Evolutionary conservation across 1,284 basidiomycete species (phyloP).

Genomic region (Puccinia horiana): DNA sequence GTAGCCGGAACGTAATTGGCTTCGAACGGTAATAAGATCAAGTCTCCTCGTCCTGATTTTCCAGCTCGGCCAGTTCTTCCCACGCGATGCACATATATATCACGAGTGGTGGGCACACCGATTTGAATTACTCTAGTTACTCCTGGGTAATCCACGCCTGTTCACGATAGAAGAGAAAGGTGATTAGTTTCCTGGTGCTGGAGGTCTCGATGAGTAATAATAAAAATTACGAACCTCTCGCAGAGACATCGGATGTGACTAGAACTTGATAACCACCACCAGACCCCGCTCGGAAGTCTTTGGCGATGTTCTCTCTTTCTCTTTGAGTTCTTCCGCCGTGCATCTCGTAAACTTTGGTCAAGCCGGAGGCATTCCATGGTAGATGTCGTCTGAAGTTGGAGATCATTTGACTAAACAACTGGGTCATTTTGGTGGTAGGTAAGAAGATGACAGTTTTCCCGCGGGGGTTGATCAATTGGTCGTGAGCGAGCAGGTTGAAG

Average conservation of each 20-base stretch:
- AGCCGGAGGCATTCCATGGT: slow-evolving; percentile 60
- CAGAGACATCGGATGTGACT: slow-evolving; percentile 62
- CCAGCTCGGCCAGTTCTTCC: slow-evolving; percentile 83
- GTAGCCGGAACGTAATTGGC: slow-evolving; percentile 69
- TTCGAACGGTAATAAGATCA: slow-evolving; percentile 84
- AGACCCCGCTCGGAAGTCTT: slow-evolving; percentile 69
- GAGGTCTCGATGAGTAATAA: not conserved
- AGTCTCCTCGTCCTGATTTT: slow-evolving; percentile 74
- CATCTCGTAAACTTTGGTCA: slow-evolving; percentile 74
- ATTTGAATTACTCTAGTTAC: slow-evolving; percentile 93
- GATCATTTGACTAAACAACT: slow-evolving; percentile 71
- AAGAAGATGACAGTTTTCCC: slow-evolving; percentile 85
- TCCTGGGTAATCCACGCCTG: slow-evolving; percentile 64
- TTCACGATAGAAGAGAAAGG: not conserved
- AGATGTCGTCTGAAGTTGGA: slow-evolving; percentile 57
- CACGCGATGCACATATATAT: slow-evolving; percentile 88
- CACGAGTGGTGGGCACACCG: slow-evolving; percentile 71
- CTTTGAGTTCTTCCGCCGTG: slow-evolving; percentile 78
- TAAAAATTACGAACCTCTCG: slow-evolving; percentile 54
- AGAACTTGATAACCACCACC: slow-evolving; percentile 51
- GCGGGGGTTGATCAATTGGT: slow-evolving; percentile 71
- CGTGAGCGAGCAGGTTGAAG: slow-evolving; percentile 79
- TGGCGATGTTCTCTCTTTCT: slow-evolving; percentile 68
- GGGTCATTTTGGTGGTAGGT: slow-evolving; percentile 83
- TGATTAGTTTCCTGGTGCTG: not conserved